A percentile compares a stretch with the other conserved stretches of the same genome.
phyloP scores from a whole-genome alignment of 2,329 filamentous ascomycete genomes.

The Immersiporthe knoxdaviesiana region DNA sequence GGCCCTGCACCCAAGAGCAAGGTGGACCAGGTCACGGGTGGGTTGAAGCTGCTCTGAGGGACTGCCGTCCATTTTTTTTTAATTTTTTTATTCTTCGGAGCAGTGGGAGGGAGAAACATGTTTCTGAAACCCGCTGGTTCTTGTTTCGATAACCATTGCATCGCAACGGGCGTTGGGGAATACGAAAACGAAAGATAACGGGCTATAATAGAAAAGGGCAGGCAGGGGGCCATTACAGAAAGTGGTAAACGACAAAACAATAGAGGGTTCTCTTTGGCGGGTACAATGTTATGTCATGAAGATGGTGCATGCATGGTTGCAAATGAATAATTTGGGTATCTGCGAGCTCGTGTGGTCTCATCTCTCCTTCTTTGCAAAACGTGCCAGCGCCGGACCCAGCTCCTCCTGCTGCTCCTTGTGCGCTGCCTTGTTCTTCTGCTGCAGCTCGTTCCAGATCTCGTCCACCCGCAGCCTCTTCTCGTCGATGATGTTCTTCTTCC shows the following conservation, averaged over 20 bases:
- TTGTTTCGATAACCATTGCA: slow-evolving; percentile 5
- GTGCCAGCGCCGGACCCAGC: slow-evolving; percentile 80
- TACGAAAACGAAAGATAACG: neutral
- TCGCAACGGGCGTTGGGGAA: slow-evolving; percentile 26
- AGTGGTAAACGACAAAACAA: neutral
- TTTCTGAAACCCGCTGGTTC: neutral
- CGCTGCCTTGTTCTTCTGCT: slow-evolving; percentile 67
- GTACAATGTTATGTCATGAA: neutral
- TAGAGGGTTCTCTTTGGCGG: neutral
- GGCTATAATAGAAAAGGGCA: neutral
- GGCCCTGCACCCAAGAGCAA: slow-evolving; percentile 81
- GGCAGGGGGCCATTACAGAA: neutral
- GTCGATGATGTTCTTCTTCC: slow-evolving; percentile 91
- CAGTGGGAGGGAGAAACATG: neutral
- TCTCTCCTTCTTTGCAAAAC: slow-evolving; percentile 76
- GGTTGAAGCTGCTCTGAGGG: slow-evolving; percentile 75
- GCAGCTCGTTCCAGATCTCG: slow-evolving; percentile 75
- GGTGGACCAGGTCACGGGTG: slow-evolving; percentile 83
- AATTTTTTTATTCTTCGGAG: too few species aligned
- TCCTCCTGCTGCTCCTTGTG: slow-evolving; percentile 68
- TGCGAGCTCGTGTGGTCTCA: slow-evolving; percentile 26
- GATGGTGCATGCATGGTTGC: neutral
- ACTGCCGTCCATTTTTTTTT: too few species aligned
- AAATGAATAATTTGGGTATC: slow-evolving; percentile 35
- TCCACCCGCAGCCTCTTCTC: slow-evolving; percentile 88